These are phyloP conservation scores for Aspergillus flavus DNA, from an alignment of 2,329 filamentous ascomycete species.

Conservation along the genomic window DNA sequence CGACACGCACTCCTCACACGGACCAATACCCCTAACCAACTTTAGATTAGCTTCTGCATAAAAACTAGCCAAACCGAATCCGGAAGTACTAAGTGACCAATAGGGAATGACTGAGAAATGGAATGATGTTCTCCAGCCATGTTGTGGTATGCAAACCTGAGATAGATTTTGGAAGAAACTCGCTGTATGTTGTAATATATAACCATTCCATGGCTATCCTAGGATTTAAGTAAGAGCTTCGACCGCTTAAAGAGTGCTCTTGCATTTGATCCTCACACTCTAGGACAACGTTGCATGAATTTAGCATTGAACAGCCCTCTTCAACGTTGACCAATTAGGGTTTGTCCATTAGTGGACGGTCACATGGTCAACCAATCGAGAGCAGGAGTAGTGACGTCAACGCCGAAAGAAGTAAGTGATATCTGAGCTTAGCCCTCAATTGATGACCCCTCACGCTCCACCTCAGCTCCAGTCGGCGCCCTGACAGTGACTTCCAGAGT, in stretches of 20 bases:
- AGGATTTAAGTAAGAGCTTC: too few relatives aligned
- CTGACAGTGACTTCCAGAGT: background rate
- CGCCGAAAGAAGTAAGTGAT: background rate
- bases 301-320: background rate
- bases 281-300: background rate
- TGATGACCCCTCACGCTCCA: background rate
- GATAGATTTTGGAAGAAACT: background rate
- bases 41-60: background rate
- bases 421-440: background rate
- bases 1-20: background rate
- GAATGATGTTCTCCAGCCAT: background rate
- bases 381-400: background rate
- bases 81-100: background rate
- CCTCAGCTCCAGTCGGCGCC: background rate
- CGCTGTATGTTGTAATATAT: background rate
- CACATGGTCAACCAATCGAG: background rate
- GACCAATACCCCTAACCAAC: background rate
- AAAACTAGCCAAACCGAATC: background rate
- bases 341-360: background rate
- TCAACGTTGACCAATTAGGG: background rate
- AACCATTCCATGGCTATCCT: background rate
- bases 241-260: fast-evolving
- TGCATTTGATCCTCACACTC: background rate
- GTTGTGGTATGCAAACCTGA: background rate
- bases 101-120: background rate